A percentile compares a stretch with the other conserved stretches of the same genome.
Evolutionary conservation across 257 asterid species (phyloP).

Genomic region (Buddleja alternifolia): DNA sequence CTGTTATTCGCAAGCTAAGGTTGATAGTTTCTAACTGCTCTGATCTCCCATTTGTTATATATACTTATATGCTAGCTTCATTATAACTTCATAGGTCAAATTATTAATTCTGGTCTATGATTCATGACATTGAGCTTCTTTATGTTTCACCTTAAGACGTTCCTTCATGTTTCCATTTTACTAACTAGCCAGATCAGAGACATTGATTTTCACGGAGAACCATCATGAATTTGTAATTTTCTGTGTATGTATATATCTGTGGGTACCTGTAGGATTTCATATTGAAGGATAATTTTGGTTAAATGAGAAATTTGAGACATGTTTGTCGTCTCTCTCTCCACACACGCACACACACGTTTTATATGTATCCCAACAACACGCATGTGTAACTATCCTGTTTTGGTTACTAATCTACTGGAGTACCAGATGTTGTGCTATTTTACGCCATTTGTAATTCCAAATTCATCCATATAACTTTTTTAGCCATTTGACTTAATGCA

Average conservation of each 20-base stretch:
- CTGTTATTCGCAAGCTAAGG: conserved; percentile 98
- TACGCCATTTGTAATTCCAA: neutral
- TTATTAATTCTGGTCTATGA: neutral
- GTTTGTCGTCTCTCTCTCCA: neutral
- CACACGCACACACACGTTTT: neutral
- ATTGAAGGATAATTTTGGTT: conserved; percentile 3
- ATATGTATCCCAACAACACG: neutral
- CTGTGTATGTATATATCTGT: neutral
- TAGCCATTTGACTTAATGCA: conserved; percentile 46
- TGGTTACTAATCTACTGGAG: neutral
- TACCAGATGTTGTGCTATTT: neutral
- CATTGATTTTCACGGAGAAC: neutral
- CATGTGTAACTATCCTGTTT: neutral
- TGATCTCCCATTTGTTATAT: conserved; percentile 1
- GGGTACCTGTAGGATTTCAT: conserved; percentile 1
- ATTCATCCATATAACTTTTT: conserved; percentile 12
- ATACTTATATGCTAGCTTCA: neutral
- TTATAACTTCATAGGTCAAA: neutral
- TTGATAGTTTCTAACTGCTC: conserved; percentile 30
- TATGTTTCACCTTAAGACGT: conserved; percentile 1
- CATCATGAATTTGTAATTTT: conserved; percentile 5
- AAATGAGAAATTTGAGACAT: neutral
- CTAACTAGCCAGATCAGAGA: neutral
- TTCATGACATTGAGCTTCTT: conserved; percentile 9
- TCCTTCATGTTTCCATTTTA: neutral